Conservation (phyloP, 163 green algal genomes). For the Scenedesmus sp. region DNA sequence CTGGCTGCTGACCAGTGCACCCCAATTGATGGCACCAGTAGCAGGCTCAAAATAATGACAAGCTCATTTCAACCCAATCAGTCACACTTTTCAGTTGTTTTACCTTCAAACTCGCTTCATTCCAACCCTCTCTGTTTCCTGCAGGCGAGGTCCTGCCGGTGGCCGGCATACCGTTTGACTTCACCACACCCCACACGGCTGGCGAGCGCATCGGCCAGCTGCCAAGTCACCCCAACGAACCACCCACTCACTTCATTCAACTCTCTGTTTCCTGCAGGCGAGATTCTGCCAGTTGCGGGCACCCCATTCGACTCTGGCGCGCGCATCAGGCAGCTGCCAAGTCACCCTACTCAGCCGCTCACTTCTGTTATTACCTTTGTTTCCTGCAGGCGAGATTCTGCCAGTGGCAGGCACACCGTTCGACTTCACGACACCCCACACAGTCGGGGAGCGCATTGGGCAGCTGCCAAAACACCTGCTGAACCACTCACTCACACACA, state of each 20-base stretch:
- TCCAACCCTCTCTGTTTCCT: not conserved
- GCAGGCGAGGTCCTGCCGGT: conserved; percentile 57
- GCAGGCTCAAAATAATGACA: too few species aligned
- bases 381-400: conserved; percentile 56
- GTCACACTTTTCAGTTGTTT: too few species aligned
- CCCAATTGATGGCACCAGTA: conserved; percentile 31
- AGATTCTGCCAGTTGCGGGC: conserved; percentile 47
- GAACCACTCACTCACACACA: not conserved
- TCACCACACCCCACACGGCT: too few species aligned
- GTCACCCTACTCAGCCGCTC: too few species aligned
- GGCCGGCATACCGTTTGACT: too few species aligned
- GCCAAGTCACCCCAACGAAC: too few species aligned
- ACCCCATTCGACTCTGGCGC: not conserved
- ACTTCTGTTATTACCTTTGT: not conserved
- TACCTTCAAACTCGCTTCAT: too few species aligned
- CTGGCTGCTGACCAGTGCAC: conserved; percentile 69
- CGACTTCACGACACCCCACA: conserved; percentile 62
- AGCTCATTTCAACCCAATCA: too few species aligned
- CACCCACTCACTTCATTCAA: not conserved
- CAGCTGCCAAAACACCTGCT: not conserved
- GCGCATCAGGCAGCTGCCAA: not conserved
- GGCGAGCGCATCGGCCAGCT: too few species aligned
- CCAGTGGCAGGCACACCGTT: conserved; percentile 71
- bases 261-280: conserved; percentile 64
- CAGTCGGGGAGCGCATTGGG: conserved; percentile 31